Conservation (phyloP, 202 grass and related monocot species). For the Zizania palustris region DNA sequence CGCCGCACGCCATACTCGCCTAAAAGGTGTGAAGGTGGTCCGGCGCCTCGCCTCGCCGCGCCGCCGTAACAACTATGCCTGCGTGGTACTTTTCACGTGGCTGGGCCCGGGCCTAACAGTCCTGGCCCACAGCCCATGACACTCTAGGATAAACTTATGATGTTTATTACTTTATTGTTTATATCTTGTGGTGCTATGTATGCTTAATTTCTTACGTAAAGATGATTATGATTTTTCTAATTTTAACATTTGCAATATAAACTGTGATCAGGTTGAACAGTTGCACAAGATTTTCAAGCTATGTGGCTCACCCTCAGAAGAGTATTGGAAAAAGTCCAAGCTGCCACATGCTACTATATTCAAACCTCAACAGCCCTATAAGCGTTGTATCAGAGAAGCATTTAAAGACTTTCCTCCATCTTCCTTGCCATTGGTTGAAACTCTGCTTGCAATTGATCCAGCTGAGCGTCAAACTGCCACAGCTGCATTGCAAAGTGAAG, state of each 20-base stretch:
- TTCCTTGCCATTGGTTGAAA: conserved; percentile 71
- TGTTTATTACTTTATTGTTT: conserved; percentile 20
- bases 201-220: conserved; percentile 9
- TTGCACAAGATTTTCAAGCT: conserved; percentile 90
- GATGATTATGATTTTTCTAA: conserved; percentile 25
- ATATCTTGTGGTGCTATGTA: conserved; percentile 19
- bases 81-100: too few species aligned
- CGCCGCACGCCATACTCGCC: too few species aligned
- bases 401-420: conserved; percentile 75
- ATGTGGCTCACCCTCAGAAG: conserved; percentile 78
- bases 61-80: too few species aligned
- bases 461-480: conserved; percentile 64
- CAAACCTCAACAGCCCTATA: conserved; percentile 79
- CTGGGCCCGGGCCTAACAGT: too few species aligned
- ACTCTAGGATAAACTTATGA: neutral
- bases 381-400: conserved; percentile 66
- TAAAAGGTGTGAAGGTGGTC: too few species aligned
- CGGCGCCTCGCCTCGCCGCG: too few species aligned
- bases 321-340: conserved; percentile 85
- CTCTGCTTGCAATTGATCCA: conserved; percentile 74
- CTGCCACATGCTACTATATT: conserved; percentile 77
- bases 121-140: too few species aligned
- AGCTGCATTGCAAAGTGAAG: conserved; percentile 72
- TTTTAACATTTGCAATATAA: conserved; percentile 29
- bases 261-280: conserved; percentile 69